Conservation (phyloP, 352 stramenopile genomes). For the Pythium dissotocum region DNA sequence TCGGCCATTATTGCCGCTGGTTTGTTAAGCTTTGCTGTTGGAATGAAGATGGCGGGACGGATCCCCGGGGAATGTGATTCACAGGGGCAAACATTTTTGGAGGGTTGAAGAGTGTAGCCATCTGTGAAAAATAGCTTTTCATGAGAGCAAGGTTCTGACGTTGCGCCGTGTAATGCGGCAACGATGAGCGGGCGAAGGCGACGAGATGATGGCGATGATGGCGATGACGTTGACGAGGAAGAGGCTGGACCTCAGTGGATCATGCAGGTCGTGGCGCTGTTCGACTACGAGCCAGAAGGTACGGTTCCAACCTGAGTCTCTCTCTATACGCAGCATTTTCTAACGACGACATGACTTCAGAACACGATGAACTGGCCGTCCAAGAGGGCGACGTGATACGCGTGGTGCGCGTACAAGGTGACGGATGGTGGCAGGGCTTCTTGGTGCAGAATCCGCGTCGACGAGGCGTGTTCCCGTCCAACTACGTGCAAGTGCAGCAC, state of each 20-base stretch:
- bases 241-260: constrained; percentile 20
- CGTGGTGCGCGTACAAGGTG: constrained; percentile 53
- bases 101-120: constrained; percentile 7
- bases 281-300: constrained; percentile 70
- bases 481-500: constrained; percentile 62
- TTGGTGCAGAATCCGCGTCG: constrained; percentile 28
- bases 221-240: background rate
- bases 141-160: background rate
- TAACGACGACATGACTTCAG: constrained; percentile 19
- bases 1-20: background rate
- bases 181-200: constrained; percentile 15
- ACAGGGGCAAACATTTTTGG: background rate
- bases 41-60: background rate
- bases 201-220: background rate
- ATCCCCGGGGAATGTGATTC: background rate
- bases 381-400: constrained; percentile 43
- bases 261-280: constrained; percentile 59
- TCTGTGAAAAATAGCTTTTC: constrained; percentile 4
- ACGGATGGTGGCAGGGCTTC: constrained; percentile 67
- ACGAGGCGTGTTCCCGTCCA: constrained; percentile 61
- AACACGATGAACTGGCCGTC: constrained; percentile 58
- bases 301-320: background rate
- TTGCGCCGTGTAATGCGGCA: background rate
- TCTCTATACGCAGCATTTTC: background rate
- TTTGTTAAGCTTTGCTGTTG: background rate